Conservation (phyloP, 2,329 filamentous ascomycete species). For the Ascocoryne sarcoides region DNA sequence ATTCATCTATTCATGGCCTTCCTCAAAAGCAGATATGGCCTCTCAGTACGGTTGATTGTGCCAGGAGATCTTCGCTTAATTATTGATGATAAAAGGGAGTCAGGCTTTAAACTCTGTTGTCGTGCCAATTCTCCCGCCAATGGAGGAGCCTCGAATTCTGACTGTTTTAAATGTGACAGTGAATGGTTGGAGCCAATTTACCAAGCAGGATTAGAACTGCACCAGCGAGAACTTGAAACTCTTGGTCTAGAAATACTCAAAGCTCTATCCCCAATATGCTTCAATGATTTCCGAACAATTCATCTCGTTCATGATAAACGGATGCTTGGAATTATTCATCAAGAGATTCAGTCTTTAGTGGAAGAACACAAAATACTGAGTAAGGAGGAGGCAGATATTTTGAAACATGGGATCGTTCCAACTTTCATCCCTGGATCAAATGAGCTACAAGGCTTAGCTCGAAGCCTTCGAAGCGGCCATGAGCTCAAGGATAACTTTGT, state of each 20-base stretch:
- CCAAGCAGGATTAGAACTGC: conserved; percentile 25
- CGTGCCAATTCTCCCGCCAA: background rate
- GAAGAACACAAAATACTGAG: background rate
- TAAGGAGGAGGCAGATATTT: background rate
- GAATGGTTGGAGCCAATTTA: conserved; percentile 13
- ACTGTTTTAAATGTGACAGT: background rate
- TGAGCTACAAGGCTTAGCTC: background rate
- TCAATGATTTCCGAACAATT: conserved; percentile 29
- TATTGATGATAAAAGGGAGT: background rate
- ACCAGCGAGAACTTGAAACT: conserved; percentile 24
- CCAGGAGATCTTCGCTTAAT: background rate
- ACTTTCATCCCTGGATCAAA: background rate
- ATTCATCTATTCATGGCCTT: background rate
- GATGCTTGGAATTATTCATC: conserved; percentile 28
- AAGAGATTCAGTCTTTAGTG: conserved; percentile 23
- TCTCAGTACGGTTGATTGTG: background rate
- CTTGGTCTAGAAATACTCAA: conserved; percentile 20
- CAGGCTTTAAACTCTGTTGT: background rate
- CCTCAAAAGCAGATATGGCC: background rate
- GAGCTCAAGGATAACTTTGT: conserved; percentile 7
- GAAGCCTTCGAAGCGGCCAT: background rate
- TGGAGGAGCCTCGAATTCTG: background rate
- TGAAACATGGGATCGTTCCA: background rate
- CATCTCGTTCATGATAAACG: conserved; percentile 28
- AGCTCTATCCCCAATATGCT: conserved; percentile 21